phyloP scores from a whole-genome alignment of 73 alveolate genomes.

The Paramecium primaurelia region DNA sequence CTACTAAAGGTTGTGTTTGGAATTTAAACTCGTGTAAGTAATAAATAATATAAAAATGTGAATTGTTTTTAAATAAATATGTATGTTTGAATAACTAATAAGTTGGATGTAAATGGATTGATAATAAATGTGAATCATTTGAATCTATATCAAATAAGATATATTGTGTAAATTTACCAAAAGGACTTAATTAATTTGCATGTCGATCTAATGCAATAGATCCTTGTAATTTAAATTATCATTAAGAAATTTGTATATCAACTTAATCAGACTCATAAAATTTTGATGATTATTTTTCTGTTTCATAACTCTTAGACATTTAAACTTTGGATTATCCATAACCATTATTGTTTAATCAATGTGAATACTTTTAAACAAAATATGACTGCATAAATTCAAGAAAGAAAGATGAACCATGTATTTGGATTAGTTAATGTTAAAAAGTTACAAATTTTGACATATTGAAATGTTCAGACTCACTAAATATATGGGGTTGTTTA shows the following conservation, averaged over 20 bases:
- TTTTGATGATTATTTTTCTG: neutral
- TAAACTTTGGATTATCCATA: neutral
- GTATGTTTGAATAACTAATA: neutral
- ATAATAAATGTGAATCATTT: neutral
- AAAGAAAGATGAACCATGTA: neutral
- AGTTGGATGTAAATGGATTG: neutral
- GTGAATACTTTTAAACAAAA: neutral
- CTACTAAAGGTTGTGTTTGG: neutral
- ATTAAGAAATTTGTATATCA: neutral
- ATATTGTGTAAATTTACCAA: neutral
- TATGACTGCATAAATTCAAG: neutral
- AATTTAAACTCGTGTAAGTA: neutral
- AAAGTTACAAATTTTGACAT: neutral
- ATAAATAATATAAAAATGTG: neutral
- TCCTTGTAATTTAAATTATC: neutral
- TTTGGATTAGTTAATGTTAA: neutral
- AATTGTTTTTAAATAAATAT: neutral
- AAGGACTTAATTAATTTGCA: neutral
- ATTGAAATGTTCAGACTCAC: neutral
- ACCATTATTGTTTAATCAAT: neutral
- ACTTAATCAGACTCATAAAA: neutral
- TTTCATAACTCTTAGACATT: neutral
- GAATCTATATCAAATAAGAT: neutral
- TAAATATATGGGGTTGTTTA: neutral
- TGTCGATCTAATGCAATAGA: neutral